These are phyloP conservation scores for Rhodotorula sphaerocarpa DNA, from an alignment of 768 basidiomycete species.

Conservation along the genomic window DNA sequence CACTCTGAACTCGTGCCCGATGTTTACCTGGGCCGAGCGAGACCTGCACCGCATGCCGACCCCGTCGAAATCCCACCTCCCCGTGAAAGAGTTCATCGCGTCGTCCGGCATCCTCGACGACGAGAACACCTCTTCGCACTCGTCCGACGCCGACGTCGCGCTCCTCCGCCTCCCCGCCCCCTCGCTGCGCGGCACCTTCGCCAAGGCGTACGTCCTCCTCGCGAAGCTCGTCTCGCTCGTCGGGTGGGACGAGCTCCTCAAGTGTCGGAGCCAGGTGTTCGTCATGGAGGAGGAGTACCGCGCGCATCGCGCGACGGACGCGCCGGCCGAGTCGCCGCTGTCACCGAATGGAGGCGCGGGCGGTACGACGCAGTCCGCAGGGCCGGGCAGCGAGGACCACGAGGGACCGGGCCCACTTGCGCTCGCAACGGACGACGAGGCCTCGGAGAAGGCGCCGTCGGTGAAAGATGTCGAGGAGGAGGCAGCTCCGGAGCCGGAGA, in stretches of 20 bases:
- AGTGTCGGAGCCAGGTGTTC: constrained; percentile 86
- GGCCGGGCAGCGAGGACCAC: constrained; percentile 31
- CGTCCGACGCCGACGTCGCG: constrained; percentile 87
- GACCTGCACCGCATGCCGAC: constrained; percentile 80
- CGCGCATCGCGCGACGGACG: constrained; percentile 75
- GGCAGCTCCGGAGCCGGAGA: constrained; percentile 52
- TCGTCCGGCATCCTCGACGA: constrained; percentile 67
- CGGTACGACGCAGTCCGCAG: not conserved
- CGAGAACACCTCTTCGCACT: constrained; percentile 62
- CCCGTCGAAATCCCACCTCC: constrained; percentile 72
- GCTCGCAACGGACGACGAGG: constrained; percentile 52
- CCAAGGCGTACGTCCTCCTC: constrained; percentile 81
- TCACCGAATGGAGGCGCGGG: not conserved
- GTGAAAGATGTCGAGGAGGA: constrained; percentile 53
- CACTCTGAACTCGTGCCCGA: constrained; percentile 96
- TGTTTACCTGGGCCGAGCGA: constrained; percentile 98
- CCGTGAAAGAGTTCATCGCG: constrained; percentile 72
- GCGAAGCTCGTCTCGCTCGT: constrained; percentile 86
- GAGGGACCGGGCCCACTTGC: constrained; percentile 47
- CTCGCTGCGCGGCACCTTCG: constrained; percentile 89
- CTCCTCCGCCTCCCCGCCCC: constrained; percentile 91
- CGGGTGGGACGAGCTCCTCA: constrained; percentile 97
- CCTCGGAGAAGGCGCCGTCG: constrained; percentile 35
- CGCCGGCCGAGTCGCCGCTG: constrained; percentile 17
- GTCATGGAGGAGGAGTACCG: constrained; percentile 99